Base-by-base conservation (phyloP, 331 rosid species). In the Arachis monticola region DNA sequence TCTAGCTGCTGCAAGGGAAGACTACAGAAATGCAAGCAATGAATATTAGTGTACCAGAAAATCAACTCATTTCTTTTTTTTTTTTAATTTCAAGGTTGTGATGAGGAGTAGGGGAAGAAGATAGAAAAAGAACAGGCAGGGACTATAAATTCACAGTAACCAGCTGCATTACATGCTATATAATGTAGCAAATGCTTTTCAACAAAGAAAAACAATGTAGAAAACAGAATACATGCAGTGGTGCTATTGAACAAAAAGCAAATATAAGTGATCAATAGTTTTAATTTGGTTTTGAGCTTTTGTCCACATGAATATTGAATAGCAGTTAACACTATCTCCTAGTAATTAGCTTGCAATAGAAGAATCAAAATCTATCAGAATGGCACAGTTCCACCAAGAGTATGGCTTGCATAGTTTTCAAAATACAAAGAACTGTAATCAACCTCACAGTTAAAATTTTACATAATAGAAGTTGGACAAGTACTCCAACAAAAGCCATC, bases 1-100 rank as follows among this genome's bases (percentile, higher is more conserved):
- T 77, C 96, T 83, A 42, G 97, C 97, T 77, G 96, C 97, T 67
- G 97, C 96, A 56, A 91, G 96, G 70, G 97, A 75, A 65, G 97
- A 91, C 97, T 91, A 88, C 50, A 87, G 45, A 82, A 79, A 80
- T 75, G 81, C 82, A 86, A 73, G 60, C 40, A 82, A 69, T 64
- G 8, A 76, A 45, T 69, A 53, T 88, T 1, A 85, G 82, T 62
- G 51, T 1, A 70, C 45, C 44, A 45, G 69, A 68, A 42, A 65
- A 75, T 57, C 12, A 7, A 42, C 45, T 3, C 52, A 58, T 45
- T 45, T 45, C 8, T 45, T 5, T 7, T 45, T 45, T n/a, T n/a
- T n/a, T n/a, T n/a, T n/a, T n/a, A n/a, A n/a, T 45, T 45, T 45
- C 8, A 45, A 5, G 8, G n/a, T n/a, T n/a, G n/a, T n/a, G n/a